Evolutionary conservation across 306 rosid genomes (phyloP).

Genomic region (Abrus pulchellus): DNA sequence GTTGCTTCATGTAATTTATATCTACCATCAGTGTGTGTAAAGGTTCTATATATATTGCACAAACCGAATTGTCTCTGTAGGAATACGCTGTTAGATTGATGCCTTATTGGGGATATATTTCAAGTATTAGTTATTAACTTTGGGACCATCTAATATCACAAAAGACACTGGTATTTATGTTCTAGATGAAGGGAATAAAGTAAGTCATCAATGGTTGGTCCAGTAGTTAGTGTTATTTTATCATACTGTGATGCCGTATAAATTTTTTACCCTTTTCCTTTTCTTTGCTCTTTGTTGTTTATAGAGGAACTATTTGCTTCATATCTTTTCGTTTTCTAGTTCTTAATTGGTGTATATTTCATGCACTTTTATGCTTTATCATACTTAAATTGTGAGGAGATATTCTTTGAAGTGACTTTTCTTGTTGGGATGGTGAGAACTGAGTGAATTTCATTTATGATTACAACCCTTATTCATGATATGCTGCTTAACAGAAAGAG

Average conservation of each 20-base stretch:
- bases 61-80: not conserved
- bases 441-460: not conserved
- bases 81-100: not conserved
- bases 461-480: not conserved
- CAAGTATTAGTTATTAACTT: not conserved
- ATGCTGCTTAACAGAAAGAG: slow-evolving; percentile 65
- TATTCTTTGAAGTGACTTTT: slow-evolving; percentile 22
- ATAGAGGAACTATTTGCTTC: not conserved
- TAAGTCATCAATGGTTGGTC: not conserved
- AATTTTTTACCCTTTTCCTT: not conserved
- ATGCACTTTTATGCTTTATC: not conserved
- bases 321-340: not conserved
- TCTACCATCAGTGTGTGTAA: not conserved
- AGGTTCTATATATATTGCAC: not conserved
- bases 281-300: slow-evolving; percentile 1
- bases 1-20: not conserved
- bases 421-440: not conserved
- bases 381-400: slow-evolving; percentile 2
- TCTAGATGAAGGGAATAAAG: not conserved
- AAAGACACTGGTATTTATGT: not conserved
- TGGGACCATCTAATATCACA: not conserved
- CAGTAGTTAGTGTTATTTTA: not conserved
- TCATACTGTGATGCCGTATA: not conserved
- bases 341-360: not conserved
- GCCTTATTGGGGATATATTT: slow-evolving; percentile 3